Evolutionary conservation across 164 flowering plant genomes (phyloP).

Genomic region (Platanus orientalis): DNA sequence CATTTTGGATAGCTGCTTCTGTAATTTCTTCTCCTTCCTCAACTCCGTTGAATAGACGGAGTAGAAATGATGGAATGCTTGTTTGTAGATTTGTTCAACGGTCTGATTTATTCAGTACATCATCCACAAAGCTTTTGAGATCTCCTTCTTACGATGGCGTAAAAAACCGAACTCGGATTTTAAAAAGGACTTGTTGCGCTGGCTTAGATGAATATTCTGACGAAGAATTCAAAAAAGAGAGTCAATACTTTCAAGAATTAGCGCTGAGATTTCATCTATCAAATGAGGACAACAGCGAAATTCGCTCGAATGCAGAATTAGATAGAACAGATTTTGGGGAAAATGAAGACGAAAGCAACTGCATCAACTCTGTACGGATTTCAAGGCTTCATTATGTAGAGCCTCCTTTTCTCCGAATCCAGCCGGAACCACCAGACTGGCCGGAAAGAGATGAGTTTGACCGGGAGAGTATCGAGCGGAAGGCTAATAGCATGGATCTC

Average conservation of each 20-base stretch:
- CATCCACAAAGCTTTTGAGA: constrained; percentile 27
- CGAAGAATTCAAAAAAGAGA: constrained; percentile 55
- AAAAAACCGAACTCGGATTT: constrained; percentile 15
- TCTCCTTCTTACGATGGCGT: constrained; percentile 38
- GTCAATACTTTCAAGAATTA: constrained; percentile 62
- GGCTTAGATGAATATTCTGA: constrained; percentile 55
- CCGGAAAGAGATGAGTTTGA: constrained; percentile 23
- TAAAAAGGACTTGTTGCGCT: constrained; percentile 46
- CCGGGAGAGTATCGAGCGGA: constrained; percentile 48
- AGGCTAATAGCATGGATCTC: constrained; percentile 68
- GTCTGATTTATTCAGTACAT: constrained; percentile 30
- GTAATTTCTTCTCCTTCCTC: constrained; percentile 39
- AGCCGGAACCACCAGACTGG: constrained; percentile 41
- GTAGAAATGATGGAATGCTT: constrained; percentile 21
- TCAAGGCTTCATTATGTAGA: constrained; percentile 13
- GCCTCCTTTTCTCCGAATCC: constrained; percentile 30
- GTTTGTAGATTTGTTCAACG: constrained; percentile 23
- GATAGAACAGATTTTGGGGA: neutral
- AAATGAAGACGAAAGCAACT: neutral
- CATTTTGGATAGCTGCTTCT: constrained; percentile 45
- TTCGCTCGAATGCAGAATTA: neutral
- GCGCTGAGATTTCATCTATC: constrained; percentile 44
- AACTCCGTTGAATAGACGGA: constrained; percentile 19
- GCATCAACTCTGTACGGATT: neutral
- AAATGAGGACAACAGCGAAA: constrained; percentile 17